A percentile compares a stretch with the other conserved stretches of the same genome.
Conservation (phyloP, 352 stramenopile genomes). For the Plasmopara viticola region DNA sequence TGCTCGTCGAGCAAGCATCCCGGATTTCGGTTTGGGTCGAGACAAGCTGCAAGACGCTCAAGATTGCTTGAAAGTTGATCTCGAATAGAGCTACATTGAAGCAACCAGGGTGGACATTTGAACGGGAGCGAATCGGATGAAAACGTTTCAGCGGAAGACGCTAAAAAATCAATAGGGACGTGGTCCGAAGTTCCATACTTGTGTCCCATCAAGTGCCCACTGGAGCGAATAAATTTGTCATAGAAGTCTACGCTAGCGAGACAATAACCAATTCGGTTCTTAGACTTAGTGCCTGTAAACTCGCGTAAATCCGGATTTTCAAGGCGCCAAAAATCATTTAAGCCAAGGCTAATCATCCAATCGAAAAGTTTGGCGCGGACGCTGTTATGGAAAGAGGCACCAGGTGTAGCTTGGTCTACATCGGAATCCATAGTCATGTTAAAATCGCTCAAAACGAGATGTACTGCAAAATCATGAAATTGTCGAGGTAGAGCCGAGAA, state of each 20-base stretch:
- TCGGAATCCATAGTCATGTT: neutral
- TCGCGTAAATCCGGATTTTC: neutral
- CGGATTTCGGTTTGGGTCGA: neutral
- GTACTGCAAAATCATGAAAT: neutral
- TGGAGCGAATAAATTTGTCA: no score
- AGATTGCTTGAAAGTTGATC: no score
- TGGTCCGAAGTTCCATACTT: no score
- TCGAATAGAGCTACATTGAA: no score
- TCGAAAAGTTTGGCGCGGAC: neutral
- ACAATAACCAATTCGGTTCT: no score
- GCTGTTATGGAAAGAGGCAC: neutral
- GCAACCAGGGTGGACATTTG: no score
- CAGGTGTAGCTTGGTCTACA: neutral
- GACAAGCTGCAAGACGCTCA: neutral
- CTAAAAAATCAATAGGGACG: no score
- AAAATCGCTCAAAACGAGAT: neutral
- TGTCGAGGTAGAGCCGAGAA: no score
- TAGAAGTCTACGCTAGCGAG: no score
- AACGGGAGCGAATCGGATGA: no score
- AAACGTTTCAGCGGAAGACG: no score
- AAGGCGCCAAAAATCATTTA: constrained; percentile 2
- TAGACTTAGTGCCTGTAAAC: neutral
- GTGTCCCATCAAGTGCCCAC: no score
- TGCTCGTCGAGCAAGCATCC: constrained; percentile 9
- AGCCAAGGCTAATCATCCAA: neutral